Base-by-base conservation (phyloP, 345 rosid genomes). In the Aegle marmelos region DNA sequence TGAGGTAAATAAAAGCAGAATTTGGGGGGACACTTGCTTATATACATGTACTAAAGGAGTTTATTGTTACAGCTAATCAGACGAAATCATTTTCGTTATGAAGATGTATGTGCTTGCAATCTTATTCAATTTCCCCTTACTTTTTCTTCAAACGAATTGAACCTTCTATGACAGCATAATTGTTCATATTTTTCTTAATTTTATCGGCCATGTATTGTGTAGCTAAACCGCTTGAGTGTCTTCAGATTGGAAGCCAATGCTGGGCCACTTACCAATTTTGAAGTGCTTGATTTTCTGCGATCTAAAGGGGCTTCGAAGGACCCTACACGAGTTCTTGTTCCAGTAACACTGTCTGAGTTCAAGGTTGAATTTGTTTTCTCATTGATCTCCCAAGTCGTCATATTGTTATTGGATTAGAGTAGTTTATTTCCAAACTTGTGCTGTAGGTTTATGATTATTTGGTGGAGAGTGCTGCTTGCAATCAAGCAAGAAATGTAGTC, bases 271-370 rank as follows among this genome's bases (percentile, higher is more conserved):
- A 88, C 94, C 31, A 96, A 94, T 86, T 91, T 89, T 70, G 98
- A 94, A 64, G 92, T 89, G 9, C 88, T 91, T 19, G 86, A 93
- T 62, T 88, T 90, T 69, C 71, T 91, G n/a, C 87, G 73, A 65
- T 85, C 97, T 48, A 87, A 90, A 86, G 97, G 97, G 79, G 97
- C 95, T 68, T 87, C 95, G 34, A 90, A 82, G 82, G 92, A 88
- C 78, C 71, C 83, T n/a, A 86, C 91, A 9, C 83, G 92, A 79
- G 91, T 91, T 79, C 82, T 90, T 70, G 90, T 87, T 82, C 86
- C 90, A 14, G 76, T 96, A 22, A 81, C 88, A 41, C 89, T 83
- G 48, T 93, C 97, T 10, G 97, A 92, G 48, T 91, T 84, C 71
- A 89, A 90, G 93, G 98, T 93, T 70, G n/a, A 36, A 63, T 62